Percentiles rank a stretch among this genome's conserved stretches.
These are phyloP conservation scores for Funneliformis caledonium DNA, from an alignment of 371 early-diverging fungal species.

Conservation along the genomic window DNA sequence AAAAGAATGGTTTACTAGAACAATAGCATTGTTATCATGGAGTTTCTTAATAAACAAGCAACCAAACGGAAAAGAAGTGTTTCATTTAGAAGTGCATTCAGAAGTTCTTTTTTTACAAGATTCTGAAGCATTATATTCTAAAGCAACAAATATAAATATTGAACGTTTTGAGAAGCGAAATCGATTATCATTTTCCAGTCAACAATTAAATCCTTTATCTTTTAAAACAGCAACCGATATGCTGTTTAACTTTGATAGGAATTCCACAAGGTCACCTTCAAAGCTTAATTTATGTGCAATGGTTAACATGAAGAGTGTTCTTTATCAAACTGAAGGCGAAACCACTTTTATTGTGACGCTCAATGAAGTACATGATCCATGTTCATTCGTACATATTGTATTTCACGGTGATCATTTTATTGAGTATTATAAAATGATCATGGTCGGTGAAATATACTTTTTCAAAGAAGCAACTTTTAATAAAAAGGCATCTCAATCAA, in stretches of 20 bases:
- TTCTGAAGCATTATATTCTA: background rate
- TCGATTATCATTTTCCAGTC: background rate
- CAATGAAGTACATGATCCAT: background rate
- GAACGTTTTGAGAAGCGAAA: background rate
- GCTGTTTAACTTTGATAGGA: background rate
- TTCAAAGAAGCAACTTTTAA: background rate
- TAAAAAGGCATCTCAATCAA: background rate
- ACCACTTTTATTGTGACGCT: background rate
- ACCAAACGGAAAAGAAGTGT: background rate
- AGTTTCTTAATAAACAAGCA: constrained; percentile 1
- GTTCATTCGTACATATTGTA: background rate
- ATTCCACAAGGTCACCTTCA: background rate
- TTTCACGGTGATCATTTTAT: background rate
- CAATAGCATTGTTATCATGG: background rate
- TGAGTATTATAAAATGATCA: background rate
- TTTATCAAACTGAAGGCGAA: background rate
- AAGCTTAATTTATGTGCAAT: background rate
- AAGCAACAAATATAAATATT: background rate
- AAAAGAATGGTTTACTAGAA: background rate
- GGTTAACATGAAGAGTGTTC: background rate
- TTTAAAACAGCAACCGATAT: background rate
- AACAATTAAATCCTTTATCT: background rate
- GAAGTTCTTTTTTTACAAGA: background rate
- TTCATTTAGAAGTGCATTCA: background rate
- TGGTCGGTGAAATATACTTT: background rate